Base-by-base conservation (phyloP, 2,329 filamentous ascomycete genomes). In the Thyridium curvatum region DNA sequence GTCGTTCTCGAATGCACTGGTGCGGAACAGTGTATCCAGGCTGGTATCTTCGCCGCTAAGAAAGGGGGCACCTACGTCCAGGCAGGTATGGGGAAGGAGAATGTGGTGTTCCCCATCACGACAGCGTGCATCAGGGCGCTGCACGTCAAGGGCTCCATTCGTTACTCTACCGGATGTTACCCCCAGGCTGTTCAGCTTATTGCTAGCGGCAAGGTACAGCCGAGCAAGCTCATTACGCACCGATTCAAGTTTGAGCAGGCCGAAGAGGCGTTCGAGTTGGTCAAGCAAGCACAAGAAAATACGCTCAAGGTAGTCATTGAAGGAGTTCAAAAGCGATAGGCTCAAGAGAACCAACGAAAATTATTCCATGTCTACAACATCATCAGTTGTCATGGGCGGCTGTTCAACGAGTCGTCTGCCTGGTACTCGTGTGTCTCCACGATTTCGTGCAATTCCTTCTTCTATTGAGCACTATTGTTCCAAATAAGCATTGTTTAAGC, bases 21-120 rank as follows among this genome's bases (percentile, higher is more conserved):
- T 12, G 52, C 62, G 0, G 59, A 71, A 46, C 44, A 57, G 1
- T 73, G 68, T 42, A 70, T 76, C 30, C 65, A 71, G 39, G 56
- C 61, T 3, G 70, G 69, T 0, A 56, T 75, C 5, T 62, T 65
- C 38, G 56, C 62, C 2, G 47, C 59, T 2, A 66, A 59, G 45
- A 65, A 62, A 41, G 71, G 71, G 0, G 72, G 68, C 0, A 72
- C 60, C 0, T 72, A 60, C 51, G 65, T 75, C 2, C 71, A 76
- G 44, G 71, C 64, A 2, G 72, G 72, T 1, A 70, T 74, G 66
- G 70, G 69, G 2, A 61, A 59, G 18, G 65, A 69, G 58, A 71
- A 69, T 35, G 62, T 76, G 12, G 50, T 63, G 1, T 74, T 75
- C 39, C 71, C 72, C 0, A 74, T 76, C 40, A 69, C 65, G 0